Evolutionary conservation across 2,329 filamentous ascomycete genomes (phyloP).

Genomic region (Aspergillus fructus): DNA sequence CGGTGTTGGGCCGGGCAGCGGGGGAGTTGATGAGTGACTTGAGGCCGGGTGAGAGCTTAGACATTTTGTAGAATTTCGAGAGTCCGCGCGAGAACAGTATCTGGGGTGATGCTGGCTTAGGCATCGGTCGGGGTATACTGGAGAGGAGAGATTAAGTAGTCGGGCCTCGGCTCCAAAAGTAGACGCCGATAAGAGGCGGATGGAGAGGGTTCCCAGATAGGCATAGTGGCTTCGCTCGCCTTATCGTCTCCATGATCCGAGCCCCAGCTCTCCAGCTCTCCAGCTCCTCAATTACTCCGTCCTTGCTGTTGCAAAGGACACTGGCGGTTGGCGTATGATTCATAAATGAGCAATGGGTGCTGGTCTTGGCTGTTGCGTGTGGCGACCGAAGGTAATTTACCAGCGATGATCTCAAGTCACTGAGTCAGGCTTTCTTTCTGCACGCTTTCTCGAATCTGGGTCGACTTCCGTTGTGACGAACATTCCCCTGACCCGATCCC

Average conservation of each 20-base stretch:
- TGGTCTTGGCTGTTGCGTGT: too few species aligned
- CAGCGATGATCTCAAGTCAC: background rate
- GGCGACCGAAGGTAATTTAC: too few species aligned
- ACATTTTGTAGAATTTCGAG: constrained; percentile 50
- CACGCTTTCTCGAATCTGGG: background rate
- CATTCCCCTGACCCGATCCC: background rate
- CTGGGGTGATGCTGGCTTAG: background rate
- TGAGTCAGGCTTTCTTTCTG: background rate
- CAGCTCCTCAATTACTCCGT: too few species aligned
- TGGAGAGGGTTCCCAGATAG: background rate
- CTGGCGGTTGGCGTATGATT: too few species aligned
- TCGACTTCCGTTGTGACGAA: background rate
- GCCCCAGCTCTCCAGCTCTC: too few species aligned
- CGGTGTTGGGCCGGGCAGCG: constrained; percentile 64
- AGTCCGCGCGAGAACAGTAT: background rate
- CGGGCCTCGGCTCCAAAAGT: constrained; percentile 5
- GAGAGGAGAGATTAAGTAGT: background rate
- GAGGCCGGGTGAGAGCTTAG: constrained; percentile 68
- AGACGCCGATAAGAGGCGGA: constrained; percentile 1
- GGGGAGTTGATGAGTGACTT: constrained; percentile 73
- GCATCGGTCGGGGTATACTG: background rate
- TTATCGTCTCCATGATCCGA: too few species aligned
- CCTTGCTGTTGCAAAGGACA: too few species aligned
- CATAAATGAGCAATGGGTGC: too few species aligned
- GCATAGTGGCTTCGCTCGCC: background rate